Evolutionary conservation across 495 filamentous ascomycete genomes (phyloP), one percentile per base, ranked within the genome.

Genomic region (Xylaria scruposa): DNA sequence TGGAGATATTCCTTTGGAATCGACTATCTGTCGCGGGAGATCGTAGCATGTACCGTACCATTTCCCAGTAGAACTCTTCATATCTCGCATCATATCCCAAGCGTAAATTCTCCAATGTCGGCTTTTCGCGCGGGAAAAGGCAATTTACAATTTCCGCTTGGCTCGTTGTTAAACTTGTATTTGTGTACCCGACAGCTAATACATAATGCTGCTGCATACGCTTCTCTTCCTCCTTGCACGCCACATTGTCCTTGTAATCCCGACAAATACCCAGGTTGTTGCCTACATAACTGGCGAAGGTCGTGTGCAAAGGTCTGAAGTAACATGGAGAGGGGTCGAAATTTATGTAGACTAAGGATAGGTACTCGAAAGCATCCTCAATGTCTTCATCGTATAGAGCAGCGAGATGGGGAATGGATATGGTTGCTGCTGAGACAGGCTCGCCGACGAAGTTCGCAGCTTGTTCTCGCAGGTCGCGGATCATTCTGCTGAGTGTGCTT

Each of bases 321-420:
- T 19, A 10, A 7, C 1, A 61, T 24, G 53, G 66, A 1, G 54
- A 73, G 10, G 56, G 44, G 36, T 46, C 66, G 68, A 65, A 73
- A 42, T 73, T 44, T 1, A 70, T 9, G 44, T 70, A 73, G 33
- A 40, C 0, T 21, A 73, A 42, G 19, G 61, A 65, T 33, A 70
- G 59, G 47, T 72, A 66, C 67, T 72, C 67, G 36, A 73, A 73
- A 17, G 72, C 64, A 59, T 73, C 72, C 15, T 8, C 36, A 13
- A 73, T 33, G 40, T 73, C 72, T 1, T 73, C 72, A 29, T 68
- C 38, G 53, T 73, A 73, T 4, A 73, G 68, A 26, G 72, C 72
- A 19, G 72, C 36, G 36, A 73, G 67, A 58, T 73, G 51, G 6
- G 72, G 67, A 59, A 73, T 72, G 0, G 72, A 73, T 38, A 70